Evolutionary conservation across 2,329 filamentous ascomycete genomes (phyloP), one percentile per base, ranked within the genome.

Genomic region (Talaromyces sp.): DNA sequence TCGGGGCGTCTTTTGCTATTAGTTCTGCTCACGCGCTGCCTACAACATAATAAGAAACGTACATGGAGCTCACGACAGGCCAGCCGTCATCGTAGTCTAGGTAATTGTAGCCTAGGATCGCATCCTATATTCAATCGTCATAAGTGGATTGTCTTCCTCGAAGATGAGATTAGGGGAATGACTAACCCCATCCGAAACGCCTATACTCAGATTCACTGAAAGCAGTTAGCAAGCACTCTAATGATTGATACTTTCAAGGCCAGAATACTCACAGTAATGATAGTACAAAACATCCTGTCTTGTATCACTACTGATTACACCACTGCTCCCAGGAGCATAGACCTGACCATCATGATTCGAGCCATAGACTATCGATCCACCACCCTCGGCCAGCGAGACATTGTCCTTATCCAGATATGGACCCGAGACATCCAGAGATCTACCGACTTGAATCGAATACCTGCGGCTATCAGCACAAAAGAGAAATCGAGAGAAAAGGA

Each of bases 281-380:
- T 76, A 80, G 43, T 78, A 80, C 13, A 80, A 67, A 43, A 78
- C 70, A 67, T 79, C 78, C 16, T 69, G 68, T 5, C 58, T 61
- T 10, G 67, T 69, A 52, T 70, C 71, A 19, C 67, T 72, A 7
- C 69, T 43, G 62, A 79, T 54, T 3, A 79, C 70, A 0, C 78
- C 77, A 50, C 74, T 16, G 1, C 78, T 78, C 22, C 77, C 78
- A 22, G 77, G 77, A 2, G 78, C 77, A 70, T 78, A 79, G 1
- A 78, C 75, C 6, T 70, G 59, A 11, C 73, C 74, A 11, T 58
- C 24, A 63, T 78, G 73, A 58, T 79, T 79, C 1, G 77, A 78
- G 3, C 67, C 76, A 62, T 79, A 79, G 13, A 79, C 70, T 3
- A 72, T 63, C 14, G 72, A 72, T 0, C 77, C 78, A 22, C 77